phyloP scores from a whole-genome alignment of 2,329 filamentous ascomycete genomes.

The Ceratocystis albifundus region DNA sequence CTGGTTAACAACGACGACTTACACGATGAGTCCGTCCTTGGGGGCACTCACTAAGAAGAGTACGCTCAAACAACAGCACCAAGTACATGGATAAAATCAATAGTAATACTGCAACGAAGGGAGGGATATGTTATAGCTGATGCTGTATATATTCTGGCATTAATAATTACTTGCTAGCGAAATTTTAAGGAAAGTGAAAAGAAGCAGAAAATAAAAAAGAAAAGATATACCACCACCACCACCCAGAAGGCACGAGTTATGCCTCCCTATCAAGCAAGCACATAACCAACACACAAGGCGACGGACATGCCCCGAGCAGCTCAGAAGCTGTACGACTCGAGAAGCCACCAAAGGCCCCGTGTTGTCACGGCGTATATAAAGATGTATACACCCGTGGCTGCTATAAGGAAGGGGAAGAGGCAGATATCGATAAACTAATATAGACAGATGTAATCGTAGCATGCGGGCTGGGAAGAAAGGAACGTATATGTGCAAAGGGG shows the following conservation, averaged over 20 bases:
- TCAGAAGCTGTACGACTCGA: too few species aligned
- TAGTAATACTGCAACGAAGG: background rate
- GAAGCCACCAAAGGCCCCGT: background rate
- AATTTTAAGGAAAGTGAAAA: conserved; percentile 9
- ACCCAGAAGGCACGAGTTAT: too few species aligned
- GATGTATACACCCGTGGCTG: background rate
- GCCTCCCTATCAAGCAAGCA: too few species aligned
- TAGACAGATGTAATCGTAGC: background rate
- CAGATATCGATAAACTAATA: background rate
- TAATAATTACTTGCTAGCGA: conserved; percentile 12
- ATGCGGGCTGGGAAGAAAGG: background rate
- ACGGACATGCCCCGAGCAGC: too few species aligned
- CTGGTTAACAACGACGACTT: background rate
- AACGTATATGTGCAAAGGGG: background rate
- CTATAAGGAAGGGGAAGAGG: background rate
- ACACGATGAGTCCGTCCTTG: background rate
- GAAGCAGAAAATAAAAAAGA: background rate
- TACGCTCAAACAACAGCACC: background rate
- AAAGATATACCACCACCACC: background rate
- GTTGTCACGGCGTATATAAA: background rate
- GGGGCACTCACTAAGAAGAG: too few species aligned
- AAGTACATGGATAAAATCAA: background rate
- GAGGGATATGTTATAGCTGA: background rate
- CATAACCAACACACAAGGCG: conserved; percentile 3
- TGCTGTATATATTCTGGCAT: background rate